Base-by-base conservation (phyloP, 2,329 filamentous ascomycete species). In the Diaporthe batatas region DNA sequence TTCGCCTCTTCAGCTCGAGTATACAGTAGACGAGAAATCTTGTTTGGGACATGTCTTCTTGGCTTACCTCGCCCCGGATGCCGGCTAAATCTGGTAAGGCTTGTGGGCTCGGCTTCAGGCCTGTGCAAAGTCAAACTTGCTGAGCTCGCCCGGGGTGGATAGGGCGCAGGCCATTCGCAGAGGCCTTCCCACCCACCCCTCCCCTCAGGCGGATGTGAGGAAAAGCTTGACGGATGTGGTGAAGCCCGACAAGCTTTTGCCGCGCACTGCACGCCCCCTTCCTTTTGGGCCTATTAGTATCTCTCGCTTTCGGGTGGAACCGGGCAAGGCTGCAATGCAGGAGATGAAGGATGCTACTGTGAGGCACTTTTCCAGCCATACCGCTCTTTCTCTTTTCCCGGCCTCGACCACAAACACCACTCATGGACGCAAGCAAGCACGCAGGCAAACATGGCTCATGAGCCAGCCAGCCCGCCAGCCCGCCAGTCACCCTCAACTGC, bases 41-140 rank as follows among this genome's bases (percentile, higher is more conserved):
- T 67, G 62, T 53, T 39, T 53, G 14, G 14, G 62, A 53, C 47
- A 25, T 53, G 32, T 32, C 44, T 53, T 53, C 47, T 67, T 67
- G 62, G 62, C 62, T 39, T 39, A 32, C 32, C 6, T 62, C 58
- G 16, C 58, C 58, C 29, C 47, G 62, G 32, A 2, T 67, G 47
- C 62, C 62, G 62, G 62, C 47, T 67, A 67, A 67, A 67, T 67
- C 62, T 67, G 62, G 32, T 23, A 32, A 53, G 62, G 62, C 32
- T 25, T 34, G 14, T 39, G 32, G 62, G 18, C 62, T 53, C 39
- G 32, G n/a, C 62, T 39, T 39, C 39, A 16, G 62, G 29, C 39
- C 47, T 32, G 44, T 53, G 62, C 32, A 53, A 36, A 53, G 29
- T 53, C 14, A 21, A 67, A 34, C 36, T 51, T 36, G 29, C 34